Conservation (phyloP, 1,139 yeast genomes). For the Entelexis paramagnoliae region DNA sequence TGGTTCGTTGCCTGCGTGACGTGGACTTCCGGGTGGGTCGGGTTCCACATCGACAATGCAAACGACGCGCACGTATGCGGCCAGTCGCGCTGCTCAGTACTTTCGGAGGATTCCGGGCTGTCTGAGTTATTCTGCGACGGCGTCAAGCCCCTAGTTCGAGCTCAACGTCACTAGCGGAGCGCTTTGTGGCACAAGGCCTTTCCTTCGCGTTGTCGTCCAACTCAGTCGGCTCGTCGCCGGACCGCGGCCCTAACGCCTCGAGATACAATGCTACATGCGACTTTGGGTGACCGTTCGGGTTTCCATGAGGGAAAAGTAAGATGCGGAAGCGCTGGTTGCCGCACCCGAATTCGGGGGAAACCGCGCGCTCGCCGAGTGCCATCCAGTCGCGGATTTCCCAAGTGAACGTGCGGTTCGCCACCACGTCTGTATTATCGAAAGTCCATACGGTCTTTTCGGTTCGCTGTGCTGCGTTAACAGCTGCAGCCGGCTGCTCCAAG, state of each 20-base stretch:
- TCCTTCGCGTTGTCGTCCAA: background rate
- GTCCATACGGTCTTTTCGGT: background rate
- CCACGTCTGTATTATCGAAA: constrained; percentile 28
- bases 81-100: background rate
- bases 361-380: constrained; percentile 35
- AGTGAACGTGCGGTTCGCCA: constrained; percentile 38
- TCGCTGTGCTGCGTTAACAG: background rate
- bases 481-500: background rate
- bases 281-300: constrained; percentile 31
- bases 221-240: background rate
- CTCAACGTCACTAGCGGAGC: background rate
- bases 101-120: background rate
- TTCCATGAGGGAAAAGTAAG: constrained; percentile 68
- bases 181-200: background rate
- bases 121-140: too few relatives aligned
- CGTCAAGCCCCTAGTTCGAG: background rate
- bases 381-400: constrained; percentile 72
- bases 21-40: constrained; percentile 52
- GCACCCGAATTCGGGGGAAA: constrained; percentile 46
- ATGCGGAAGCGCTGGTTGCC: constrained; percentile 70
- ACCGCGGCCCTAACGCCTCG: constrained; percentile 18
- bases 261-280: constrained; percentile 22
- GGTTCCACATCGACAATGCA: constrained; percentile 77
- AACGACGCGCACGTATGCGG: constrained; percentile 66
- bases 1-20: constrained; percentile 62